Evolutionary conservation across 2,329 filamentous ascomycete genomes (phyloP).

Genomic region (Plectosphaerella cucumerina): DNA sequence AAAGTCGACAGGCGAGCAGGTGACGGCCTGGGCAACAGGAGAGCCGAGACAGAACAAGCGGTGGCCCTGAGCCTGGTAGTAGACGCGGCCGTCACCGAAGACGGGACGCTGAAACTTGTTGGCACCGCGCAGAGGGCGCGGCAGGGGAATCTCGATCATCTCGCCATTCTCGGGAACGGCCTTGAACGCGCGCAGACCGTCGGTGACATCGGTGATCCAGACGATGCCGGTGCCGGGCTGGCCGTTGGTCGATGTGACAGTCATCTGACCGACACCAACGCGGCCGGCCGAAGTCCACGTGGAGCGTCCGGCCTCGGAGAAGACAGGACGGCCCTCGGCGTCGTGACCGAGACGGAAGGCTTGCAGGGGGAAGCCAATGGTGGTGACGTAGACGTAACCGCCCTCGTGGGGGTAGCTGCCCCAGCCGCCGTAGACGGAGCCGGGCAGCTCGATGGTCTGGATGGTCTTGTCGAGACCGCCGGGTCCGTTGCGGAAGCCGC

Average conservation of each 20-base stretch:
- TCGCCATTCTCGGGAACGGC: constrained; percentile 30
- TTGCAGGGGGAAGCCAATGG: constrained; percentile 19
- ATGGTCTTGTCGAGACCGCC: constrained; percentile 29
- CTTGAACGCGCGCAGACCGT: constrained; percentile 30
- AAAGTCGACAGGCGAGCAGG: constrained; percentile 34
- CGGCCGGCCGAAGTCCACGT: constrained; percentile 18
- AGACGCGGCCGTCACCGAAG: constrained; percentile 37
- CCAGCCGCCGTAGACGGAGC: constrained; percentile 29
- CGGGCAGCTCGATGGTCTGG: constrained; percentile 26
- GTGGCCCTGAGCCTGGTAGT: constrained; percentile 25
- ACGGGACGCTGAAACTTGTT: constrained; percentile 32
- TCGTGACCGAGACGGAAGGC: constrained; percentile 14
- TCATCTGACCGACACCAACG: constrained; percentile 23
- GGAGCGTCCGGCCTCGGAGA: constrained; percentile 23
- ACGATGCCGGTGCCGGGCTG: constrained; percentile 30
- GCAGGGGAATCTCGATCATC: constrained; percentile 25
- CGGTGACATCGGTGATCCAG: constrained; percentile 34
- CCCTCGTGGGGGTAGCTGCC: constrained; percentile 37
- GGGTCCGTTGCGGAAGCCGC: constrained; percentile 32
- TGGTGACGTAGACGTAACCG: constrained; percentile 32
- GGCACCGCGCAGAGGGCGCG: constrained; percentile 30
- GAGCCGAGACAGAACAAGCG: constrained; percentile 29
- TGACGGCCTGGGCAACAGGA: constrained; percentile 35
- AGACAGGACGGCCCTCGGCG: constrained; percentile 21
- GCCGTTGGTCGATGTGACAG: constrained; percentile 30